These are phyloP conservation scores for Tilletia caries DNA, from an alignment of 1,284 basidiomycete species.

Conservation along the genomic window DNA sequence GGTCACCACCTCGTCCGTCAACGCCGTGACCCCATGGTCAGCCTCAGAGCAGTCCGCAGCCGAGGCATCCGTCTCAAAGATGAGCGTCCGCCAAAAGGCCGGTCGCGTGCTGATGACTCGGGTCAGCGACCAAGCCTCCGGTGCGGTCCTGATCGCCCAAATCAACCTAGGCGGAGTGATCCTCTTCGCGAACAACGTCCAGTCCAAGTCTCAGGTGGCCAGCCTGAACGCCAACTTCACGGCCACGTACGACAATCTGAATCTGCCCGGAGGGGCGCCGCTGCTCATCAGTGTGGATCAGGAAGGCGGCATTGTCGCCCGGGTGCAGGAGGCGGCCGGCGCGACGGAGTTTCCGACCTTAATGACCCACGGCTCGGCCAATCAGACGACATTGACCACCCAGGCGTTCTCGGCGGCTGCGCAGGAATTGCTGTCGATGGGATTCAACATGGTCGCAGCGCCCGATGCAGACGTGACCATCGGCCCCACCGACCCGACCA, in stretches of 20 bases:
- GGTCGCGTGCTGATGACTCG: background rate
- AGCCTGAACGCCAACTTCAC: background rate
- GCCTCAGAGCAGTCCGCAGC: background rate
- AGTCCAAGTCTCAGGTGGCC: background rate
- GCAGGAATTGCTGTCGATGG: background rate
- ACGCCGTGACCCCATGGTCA: background rate
- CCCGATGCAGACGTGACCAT: background rate
- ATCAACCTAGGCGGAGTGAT: constrained; percentile 1
- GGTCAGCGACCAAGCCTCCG: background rate
- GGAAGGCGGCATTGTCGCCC: background rate
- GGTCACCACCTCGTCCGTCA: background rate
- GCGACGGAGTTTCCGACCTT: background rate
- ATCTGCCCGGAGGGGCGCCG: background rate
- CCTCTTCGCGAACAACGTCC: background rate
- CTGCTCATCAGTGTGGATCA: background rate
- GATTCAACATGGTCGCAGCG: constrained; percentile 1
- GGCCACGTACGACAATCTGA: background rate
- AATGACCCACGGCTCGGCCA: constrained; percentile 4
- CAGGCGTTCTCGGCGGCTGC: background rate
- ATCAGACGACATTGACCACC: background rate
- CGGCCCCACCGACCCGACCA: background rate
- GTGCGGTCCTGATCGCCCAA: background rate
- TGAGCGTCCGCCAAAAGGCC: background rate
- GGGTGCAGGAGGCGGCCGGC: background rate
- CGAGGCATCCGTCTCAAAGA: background rate